Conservation (phyloP, 208 protist genomes). For the Vickermania ingenoplastis region DNA sequence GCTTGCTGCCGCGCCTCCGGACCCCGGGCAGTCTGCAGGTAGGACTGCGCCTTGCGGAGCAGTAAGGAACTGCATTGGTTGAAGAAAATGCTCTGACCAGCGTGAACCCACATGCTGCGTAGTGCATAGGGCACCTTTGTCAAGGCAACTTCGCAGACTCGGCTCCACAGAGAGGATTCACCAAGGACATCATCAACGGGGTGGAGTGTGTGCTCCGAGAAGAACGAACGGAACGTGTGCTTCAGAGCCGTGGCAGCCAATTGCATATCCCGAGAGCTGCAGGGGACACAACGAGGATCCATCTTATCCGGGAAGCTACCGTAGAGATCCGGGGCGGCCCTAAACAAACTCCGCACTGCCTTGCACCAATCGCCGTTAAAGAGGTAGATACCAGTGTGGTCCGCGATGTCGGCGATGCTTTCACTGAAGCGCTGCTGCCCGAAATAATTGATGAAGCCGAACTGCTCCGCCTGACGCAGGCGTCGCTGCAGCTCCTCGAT, state of each 20-base stretch:
- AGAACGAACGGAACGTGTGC: slow-evolving; percentile 51
- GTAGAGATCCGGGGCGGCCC: slow-evolving; percentile 20
- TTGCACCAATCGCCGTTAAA: slow-evolving; percentile 41
- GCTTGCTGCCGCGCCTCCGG: not conserved
- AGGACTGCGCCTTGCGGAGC: slow-evolving; percentile 5
- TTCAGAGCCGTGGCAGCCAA: slow-evolving; percentile 47
- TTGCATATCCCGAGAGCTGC: slow-evolving; percentile 40
- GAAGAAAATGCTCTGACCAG: slow-evolving; percentile 72
- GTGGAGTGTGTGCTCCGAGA: slow-evolving; percentile 21
- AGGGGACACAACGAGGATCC: slow-evolving; percentile 42
- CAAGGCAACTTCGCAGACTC: slow-evolving; percentile 60
- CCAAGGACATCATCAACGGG: slow-evolving; percentile 22
- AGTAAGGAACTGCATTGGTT: slow-evolving; percentile 29
- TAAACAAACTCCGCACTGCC: slow-evolving; percentile 26
- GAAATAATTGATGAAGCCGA: slow-evolving; percentile 94
- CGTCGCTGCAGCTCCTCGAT: slow-evolving; percentile 15
- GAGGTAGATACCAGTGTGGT: slow-evolving; percentile 71
- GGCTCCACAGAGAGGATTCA: slow-evolving; percentile 30
- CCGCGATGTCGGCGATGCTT: slow-evolving; percentile 16
- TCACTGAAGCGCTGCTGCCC: slow-evolving; percentile 92
- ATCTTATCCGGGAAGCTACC: slow-evolving; percentile 52
- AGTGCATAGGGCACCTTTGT: slow-evolving; percentile 40
- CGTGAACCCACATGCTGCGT: slow-evolving; percentile 66
- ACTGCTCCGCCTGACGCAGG: slow-evolving; percentile 12
- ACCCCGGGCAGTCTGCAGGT: not conserved